Evolutionary conservation across 2,329 filamentous ascomycete genomes (phyloP).

Genomic region (Malbranchea zuffiana): DNA sequence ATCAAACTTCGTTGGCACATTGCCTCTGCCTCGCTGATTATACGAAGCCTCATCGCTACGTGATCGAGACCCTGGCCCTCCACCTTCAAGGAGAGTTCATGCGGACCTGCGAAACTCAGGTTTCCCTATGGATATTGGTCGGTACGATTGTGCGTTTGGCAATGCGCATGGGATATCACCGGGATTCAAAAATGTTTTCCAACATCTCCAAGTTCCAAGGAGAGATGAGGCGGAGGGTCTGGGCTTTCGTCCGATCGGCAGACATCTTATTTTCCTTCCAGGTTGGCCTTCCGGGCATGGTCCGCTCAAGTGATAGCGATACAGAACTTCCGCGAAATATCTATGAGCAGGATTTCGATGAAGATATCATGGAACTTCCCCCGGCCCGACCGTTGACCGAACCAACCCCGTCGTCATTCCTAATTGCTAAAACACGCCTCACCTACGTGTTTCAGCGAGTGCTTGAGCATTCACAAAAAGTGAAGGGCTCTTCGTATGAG

Average conservation of each 20-base stretch:
- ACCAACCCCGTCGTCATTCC: constrained; percentile 45
- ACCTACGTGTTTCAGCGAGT: constrained; percentile 35
- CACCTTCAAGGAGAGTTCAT: constrained; percentile 53
- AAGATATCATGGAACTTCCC: constrained; percentile 46
- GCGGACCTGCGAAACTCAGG: constrained; percentile 48
- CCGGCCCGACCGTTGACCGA: constrained; percentile 47
- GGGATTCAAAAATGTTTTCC: constrained; percentile 49
- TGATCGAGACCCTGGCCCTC: constrained; percentile 52
- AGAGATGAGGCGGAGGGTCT: constrained; percentile 45
- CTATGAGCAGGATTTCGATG: constrained; percentile 54
- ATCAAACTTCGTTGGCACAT: constrained; percentile 49
- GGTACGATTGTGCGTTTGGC: constrained; percentile 51
- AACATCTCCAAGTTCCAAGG: constrained; percentile 51
- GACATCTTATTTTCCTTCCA: constrained; percentile 58
- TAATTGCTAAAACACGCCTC: constrained; percentile 38
- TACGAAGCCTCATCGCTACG: constrained; percentile 48
- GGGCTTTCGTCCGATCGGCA: constrained; percentile 44
- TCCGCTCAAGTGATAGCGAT: constrained; percentile 53
- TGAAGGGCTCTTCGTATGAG: constrained; percentile 44
- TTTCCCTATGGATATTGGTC: constrained; percentile 49
- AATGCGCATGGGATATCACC: constrained; percentile 56
- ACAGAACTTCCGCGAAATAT: constrained; percentile 52
- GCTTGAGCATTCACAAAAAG: constrained; percentile 32
- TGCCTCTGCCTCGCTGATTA: constrained; percentile 54
- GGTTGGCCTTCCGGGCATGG: constrained; percentile 56